These are phyloP conservation scores for Fusarium sp. DNA, from an alignment of 2,329 filamentous ascomycete genomes.

Conservation along the genomic window DNA sequence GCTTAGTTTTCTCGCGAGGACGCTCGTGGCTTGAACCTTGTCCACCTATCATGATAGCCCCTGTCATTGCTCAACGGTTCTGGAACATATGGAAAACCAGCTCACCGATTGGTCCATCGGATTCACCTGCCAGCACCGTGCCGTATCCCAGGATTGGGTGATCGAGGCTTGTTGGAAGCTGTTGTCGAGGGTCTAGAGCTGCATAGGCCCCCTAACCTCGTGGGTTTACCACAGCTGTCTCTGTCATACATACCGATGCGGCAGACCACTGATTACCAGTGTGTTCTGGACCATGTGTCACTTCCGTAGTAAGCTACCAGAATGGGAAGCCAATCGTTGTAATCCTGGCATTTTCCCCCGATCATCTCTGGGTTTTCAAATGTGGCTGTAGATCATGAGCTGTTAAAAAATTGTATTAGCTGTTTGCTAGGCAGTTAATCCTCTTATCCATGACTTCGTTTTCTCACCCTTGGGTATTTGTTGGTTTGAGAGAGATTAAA, in stretches of 20 bases:
- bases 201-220: slow-evolving; percentile 1
- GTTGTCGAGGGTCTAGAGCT: slow-evolving; percentile 5
- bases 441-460: neutral
- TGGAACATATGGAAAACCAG: slow-evolving; percentile 23
- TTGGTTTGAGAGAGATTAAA: neutral
- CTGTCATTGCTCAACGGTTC: slow-evolving; percentile 35
- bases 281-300: slow-evolving; percentile 4
- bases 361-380: neutral
- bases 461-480: neutral
- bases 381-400: neutral
- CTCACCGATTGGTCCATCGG: slow-evolving; percentile 20
- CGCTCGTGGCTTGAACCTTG: slow-evolving; percentile 39
- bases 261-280: neutral
- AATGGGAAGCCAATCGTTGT: neutral
- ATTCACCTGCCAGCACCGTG: slow-evolving; percentile 23
- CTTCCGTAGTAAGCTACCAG: neutral
- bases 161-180: too few species aligned
- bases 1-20: slow-evolving; percentile 36
- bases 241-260: neutral
- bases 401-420: neutral
- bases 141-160: slow-evolving; percentile 19
- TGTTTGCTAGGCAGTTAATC: neutral
- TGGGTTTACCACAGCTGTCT: slow-evolving; percentile 16
- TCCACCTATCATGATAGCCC: slow-evolving; percentile 7
- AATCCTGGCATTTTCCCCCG: neutral